These are phyloP conservation scores for Chamaecyparis obtusa DNA, from an alignment of 75 land plant genomes.

Conservation along the genomic window DNA sequence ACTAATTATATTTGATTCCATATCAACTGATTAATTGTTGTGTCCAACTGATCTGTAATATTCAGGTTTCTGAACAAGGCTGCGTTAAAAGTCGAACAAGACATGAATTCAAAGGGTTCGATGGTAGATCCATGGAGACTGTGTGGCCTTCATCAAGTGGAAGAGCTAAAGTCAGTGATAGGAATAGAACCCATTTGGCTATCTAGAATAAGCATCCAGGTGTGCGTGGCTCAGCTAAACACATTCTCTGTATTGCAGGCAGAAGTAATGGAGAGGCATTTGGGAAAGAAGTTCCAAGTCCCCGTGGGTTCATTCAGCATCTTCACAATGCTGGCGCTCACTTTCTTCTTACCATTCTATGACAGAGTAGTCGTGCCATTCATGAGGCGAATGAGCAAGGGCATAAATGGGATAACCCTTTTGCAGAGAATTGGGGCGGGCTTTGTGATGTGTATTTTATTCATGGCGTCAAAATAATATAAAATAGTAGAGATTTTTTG, in stretches of 20 bases:
- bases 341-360: conserved; percentile 57
- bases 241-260: conserved; percentile 77
- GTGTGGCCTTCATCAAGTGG: conserved; percentile 69
- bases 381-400: conserved; percentile 31
- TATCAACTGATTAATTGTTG: too few relatives aligned
- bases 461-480: too few relatives aligned
- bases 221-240: conserved; percentile 55
- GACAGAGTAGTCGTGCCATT: conserved; percentile 53
- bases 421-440: conserved; percentile 74
- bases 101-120: conserved; percentile 17
- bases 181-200: conserved; percentile 75
- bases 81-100: conserved; percentile 25
- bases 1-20: too few relatives aligned
- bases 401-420: conserved; percentile 46
- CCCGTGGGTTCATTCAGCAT: too few relatives aligned
- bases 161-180: conserved; percentile 75
- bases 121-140: conserved; percentile 58
- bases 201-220: conserved; percentile 51
- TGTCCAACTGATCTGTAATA: too few relatives aligned
- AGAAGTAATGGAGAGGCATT: conserved; percentile 50
- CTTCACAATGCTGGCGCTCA: too few relatives aligned
- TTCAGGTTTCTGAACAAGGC: conserved; percentile 81
- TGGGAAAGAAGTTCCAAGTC: neutral
- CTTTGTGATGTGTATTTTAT: conserved; percentile 27
- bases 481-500: too few relatives aligned